Percentiles rank a stretch among this genome's conserved stretches.
These are phyloP conservation scores for Zasmidium citrigriseum DNA, from an alignment of 2,329 filamentous ascomycete genomes.

Conservation along the genomic window DNA sequence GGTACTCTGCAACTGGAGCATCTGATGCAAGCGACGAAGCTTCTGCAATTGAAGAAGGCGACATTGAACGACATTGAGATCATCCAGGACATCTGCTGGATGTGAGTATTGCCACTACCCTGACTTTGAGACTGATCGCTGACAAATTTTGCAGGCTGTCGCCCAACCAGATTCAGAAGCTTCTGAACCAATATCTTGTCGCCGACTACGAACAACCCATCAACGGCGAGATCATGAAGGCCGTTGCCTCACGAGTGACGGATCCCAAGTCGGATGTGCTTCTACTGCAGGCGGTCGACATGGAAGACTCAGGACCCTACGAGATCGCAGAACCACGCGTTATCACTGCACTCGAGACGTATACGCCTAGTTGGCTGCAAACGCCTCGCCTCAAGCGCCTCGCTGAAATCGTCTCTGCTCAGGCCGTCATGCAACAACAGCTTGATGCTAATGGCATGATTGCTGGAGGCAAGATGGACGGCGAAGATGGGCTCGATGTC, in stretches of 20 bases:
- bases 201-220: conserved; percentile 99
- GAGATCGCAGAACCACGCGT: conserved; percentile 96
- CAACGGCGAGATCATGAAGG: conserved; percentile 99
- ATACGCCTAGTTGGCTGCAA: conserved; percentile 98
- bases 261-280: conserved; percentile 94
- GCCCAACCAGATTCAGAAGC: conserved; percentile 97
- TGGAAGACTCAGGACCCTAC: conserved; percentile 98
- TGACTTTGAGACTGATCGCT: conserved; percentile 8
- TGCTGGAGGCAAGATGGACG: conserved; percentile 18
- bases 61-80: conserved; percentile 99
- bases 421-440: conserved; percentile 79
- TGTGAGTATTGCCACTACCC: conserved; percentile 63
- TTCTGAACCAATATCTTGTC: conserved; percentile 96
- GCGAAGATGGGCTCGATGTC: conserved; percentile 23
- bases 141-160: conserved; percentile 68
- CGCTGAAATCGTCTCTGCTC: conserved; percentile 96
- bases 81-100: conserved; percentile 99
- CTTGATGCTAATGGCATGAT: conserved; percentile 32
- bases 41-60: conserved; percentile 97
- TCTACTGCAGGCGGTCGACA: conserved; percentile 89
- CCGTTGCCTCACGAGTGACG: conserved; percentile 91
- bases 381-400: conserved; percentile 91
- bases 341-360: conserved; percentile 95
- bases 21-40: conserved; percentile 98
- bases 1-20: conserved; percentile 96